Conservation (phyloP, 371 early-diverging fungal genomes). For the Haplosporangium sp. region DNA sequence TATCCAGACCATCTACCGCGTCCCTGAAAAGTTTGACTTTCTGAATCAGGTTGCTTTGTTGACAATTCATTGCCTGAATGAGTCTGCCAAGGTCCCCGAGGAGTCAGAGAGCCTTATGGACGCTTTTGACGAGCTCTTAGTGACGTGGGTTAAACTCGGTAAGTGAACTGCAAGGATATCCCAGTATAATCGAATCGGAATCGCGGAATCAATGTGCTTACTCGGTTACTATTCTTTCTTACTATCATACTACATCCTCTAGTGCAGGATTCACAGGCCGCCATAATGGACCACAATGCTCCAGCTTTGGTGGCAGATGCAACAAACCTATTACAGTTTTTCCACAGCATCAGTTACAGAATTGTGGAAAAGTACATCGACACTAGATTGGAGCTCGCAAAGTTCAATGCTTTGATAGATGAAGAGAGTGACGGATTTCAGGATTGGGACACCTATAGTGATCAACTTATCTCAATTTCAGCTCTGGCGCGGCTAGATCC, state of each 20-base stretch:
- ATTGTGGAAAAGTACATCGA: slow-evolving; percentile 77
- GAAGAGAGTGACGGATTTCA: slow-evolving; percentile 74
- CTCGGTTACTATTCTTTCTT: neutral
- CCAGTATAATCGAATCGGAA: neutral
- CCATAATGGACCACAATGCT: slow-evolving; percentile 32
- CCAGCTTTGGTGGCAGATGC: slow-evolving; percentile 35
- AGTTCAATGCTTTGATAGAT: slow-evolving; percentile 62
- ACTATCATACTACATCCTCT: neutral
- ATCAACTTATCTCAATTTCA: slow-evolving; percentile 78
- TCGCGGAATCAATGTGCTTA: neutral
- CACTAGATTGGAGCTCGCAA: slow-evolving; percentile 71
- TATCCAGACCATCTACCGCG: slow-evolving; percentile 57
- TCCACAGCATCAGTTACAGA: slow-evolving; percentile 65
- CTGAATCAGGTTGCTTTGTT: slow-evolving; percentile 72
- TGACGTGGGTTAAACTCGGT: slow-evolving; percentile 77
- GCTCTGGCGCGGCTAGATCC: slow-evolving; percentile 73
- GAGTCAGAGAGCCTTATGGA: slow-evolving; percentile 70
- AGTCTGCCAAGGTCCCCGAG: slow-evolving; percentile 62
- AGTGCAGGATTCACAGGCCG: slow-evolving; percentile 44
- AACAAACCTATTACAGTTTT: slow-evolving; percentile 59
- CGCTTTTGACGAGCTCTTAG: slow-evolving; percentile 76
- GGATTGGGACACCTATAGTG: slow-evolving; percentile 79
- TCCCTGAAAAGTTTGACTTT: slow-evolving; percentile 71
- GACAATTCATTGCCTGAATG: slow-evolving; percentile 69
- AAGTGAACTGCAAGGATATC: slow-evolving; percentile 7